phyloP scores from a whole-genome alignment of 169 alveolate species.

The Hepatocystis sp. region DNA sequence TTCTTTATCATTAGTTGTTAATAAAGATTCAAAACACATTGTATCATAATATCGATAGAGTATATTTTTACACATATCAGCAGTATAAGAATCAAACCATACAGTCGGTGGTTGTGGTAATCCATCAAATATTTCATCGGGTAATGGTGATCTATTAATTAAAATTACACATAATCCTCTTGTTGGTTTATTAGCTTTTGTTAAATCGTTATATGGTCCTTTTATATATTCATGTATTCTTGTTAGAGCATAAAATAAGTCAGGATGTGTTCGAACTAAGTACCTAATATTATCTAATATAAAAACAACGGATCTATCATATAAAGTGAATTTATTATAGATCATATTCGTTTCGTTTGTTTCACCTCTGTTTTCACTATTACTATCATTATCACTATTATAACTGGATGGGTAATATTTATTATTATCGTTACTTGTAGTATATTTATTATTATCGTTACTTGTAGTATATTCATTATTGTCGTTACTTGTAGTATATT shows the following conservation, averaged over 20 bases:
- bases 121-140: constrained; percentile 74
- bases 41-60: constrained; percentile 35
- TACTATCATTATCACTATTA: background rate
- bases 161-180: constrained; percentile 65
- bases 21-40: constrained; percentile 69
- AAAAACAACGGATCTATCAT: constrained; percentile 73
- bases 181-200: constrained; percentile 59
- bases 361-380: background rate
- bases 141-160: constrained; percentile 74
- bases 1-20: constrained; percentile 67
- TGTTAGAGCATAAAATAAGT: constrained; percentile 71
- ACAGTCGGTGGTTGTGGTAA: constrained; percentile 76
- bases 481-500: too few relatives aligned
- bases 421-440: background rate
- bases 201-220: constrained; percentile 75
- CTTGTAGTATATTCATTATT: background rate
- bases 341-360: constrained; percentile 4
- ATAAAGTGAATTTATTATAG: constrained; percentile 35
- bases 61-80: constrained; percentile 75
- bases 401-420: too few relatives aligned
- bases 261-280: constrained; percentile 73
- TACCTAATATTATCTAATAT: constrained; percentile 68
- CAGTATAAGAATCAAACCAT: constrained; percentile 74
- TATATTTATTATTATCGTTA: too few relatives aligned
- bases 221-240: constrained; percentile 75